A percentile compares a stretch with the other conserved stretches of the same genome.
These are phyloP conservation scores for Apiotrichum gamsii DNA, from an alignment of 1,284 basidiomycete species.

Conservation along the genomic window DNA sequence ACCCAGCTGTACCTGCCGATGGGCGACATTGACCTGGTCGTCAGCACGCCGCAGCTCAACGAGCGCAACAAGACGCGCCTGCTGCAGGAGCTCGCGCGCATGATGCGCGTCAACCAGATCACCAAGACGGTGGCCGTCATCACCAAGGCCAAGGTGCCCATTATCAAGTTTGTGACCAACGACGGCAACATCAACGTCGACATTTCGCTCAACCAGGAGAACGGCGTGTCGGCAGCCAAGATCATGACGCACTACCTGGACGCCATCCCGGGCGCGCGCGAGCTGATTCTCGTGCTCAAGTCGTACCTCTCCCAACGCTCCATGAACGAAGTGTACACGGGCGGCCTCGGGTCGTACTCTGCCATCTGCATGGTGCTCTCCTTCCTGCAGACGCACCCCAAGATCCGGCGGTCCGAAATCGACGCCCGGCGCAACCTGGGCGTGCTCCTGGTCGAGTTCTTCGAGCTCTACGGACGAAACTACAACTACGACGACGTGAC, in stretches of 20 bases:
- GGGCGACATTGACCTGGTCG: constrained; percentile 61
- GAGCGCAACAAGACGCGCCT: constrained; percentile 40
- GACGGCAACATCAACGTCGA: constrained; percentile 76
- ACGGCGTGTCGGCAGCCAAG: constrained; percentile 71
- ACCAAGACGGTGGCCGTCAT: constrained; percentile 67
- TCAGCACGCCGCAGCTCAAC: constrained; percentile 45
- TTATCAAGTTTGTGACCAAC: constrained; percentile 82
- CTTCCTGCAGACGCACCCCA: constrained; percentile 96
- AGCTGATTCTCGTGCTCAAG: constrained; percentile 81
- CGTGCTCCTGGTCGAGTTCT: constrained; percentile 88
- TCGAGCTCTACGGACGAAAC: constrained; percentile 86
- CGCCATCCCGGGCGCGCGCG: constrained; percentile 67
- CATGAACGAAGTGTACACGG: constrained; percentile 96
- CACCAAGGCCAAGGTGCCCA: constrained; percentile 83
- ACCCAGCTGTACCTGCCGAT: constrained; percentile 90
- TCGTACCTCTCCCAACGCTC: constrained; percentile 80
- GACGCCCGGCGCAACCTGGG: constrained; percentile 82
- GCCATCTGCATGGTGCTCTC: constrained; percentile 89
- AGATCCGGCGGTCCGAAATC: constrained; percentile 80
- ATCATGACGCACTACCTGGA: constrained; percentile 76
- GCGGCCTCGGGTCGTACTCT: constrained; percentile 89
- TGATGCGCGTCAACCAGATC: constrained; percentile 50
- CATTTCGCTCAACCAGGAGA: constrained; percentile 81
- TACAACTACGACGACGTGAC: constrained; percentile 92
- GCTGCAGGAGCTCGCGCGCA: constrained; percentile 47